Conservation (phyloP, 164 flowering plant genomes). For the Chimonanthus salicifolius region DNA sequence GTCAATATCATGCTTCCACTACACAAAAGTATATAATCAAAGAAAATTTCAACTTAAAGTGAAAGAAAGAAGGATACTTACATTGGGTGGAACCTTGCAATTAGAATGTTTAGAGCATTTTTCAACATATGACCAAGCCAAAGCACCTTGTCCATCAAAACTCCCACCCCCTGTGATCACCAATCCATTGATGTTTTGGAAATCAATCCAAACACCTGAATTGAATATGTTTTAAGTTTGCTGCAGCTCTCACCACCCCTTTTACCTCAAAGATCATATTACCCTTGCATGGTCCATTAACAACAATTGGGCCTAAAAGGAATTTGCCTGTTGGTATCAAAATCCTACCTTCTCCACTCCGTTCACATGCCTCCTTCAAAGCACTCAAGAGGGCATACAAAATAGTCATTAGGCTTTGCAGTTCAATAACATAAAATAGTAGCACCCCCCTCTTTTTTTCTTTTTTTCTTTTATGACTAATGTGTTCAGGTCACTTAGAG, state of each 20-base stretch:
- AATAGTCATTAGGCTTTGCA: neutral
- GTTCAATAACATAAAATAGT: neutral
- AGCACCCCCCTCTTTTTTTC: neutral
- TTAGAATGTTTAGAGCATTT: conserved; percentile 12
- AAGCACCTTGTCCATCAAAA: conserved; percentile 32
- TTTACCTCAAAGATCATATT: neutral
- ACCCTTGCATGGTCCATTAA: conserved; percentile 9
- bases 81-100: conserved; percentile 23
- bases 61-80: conserved; percentile 5
- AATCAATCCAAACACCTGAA: conserved; percentile 22
- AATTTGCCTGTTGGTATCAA: conserved; percentile 1
- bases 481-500: too few species aligned
- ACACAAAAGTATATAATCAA: too few species aligned
- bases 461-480: conserved; percentile 15
- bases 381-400: conserved; percentile 8
- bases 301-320: neutral
- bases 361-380: conserved; percentile 8
- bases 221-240: neutral
- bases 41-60: too few species aligned
- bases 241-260: conserved; percentile 5
- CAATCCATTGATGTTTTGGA: conserved; percentile 14
- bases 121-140: conserved; percentile 24
- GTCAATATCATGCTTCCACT: too few species aligned
- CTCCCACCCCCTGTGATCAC: conserved; percentile 21
- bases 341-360: neutral